Evolutionary conservation across 2,329 filamentous ascomycete species (phyloP).

Genomic region (Trichoderma atrobrunneum): DNA sequence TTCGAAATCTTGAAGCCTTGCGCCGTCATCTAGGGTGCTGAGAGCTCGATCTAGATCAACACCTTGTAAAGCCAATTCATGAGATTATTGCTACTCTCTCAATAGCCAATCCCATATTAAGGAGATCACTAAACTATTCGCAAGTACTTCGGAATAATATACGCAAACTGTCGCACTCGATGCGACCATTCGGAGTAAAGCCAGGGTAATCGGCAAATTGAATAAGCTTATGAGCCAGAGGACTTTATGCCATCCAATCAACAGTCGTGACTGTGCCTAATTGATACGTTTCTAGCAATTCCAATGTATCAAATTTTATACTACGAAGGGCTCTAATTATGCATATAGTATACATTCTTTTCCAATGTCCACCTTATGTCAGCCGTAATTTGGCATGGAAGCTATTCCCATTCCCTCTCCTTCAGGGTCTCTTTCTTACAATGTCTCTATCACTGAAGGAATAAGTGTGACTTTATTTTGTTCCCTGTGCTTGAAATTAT

Average conservation of each 20-base stretch:
- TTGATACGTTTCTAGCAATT: background rate
- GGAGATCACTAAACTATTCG: rapidly evolving
- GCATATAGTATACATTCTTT: background rate
- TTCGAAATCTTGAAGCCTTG: background rate
- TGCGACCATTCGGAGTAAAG: background rate
- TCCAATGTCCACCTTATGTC: background rate
- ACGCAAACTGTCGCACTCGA: background rate
- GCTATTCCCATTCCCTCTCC: background rate
- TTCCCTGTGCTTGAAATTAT: background rate
- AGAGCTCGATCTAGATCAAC: background rate
- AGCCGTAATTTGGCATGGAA: background rate
- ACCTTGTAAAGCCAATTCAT: background rate
- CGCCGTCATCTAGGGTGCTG: background rate
- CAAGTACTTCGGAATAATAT: background rate
- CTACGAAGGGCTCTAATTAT: background rate
- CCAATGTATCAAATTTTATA: background rate
- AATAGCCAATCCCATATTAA: background rate
- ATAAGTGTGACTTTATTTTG: rapidly evolving
- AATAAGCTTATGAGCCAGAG: background rate
- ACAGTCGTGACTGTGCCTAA: background rate
- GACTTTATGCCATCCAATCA: background rate
- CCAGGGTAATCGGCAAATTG: background rate
- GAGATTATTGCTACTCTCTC: background rate
- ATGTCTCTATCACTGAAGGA: background rate
- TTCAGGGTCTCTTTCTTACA: background rate